A percentile compares a stretch with the other conserved stretches of the same genome.
phyloP scores from a whole-genome alignment of 2,329 filamentous ascomycete genomes.

The Botryotinia calthae region DNA sequence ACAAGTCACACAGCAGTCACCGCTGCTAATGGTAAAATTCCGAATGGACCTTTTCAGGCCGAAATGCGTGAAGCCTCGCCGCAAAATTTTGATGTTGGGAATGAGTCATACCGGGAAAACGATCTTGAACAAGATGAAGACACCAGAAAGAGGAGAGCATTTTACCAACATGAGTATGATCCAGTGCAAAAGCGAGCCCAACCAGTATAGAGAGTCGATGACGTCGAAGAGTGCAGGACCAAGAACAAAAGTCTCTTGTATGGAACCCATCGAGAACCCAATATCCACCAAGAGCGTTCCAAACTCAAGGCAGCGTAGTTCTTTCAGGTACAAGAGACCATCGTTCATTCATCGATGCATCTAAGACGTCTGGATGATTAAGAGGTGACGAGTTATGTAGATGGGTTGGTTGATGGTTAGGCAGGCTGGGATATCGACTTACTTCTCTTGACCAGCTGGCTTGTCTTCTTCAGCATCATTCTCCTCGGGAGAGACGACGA shows the following conservation, averaged over 20 bases:
- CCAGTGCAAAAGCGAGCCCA: neutral
- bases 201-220: neutral
- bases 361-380: neutral
- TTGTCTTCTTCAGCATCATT: neutral
- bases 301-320: constrained; percentile 3
- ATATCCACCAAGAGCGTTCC: constrained; percentile 6
- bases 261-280: neutral
- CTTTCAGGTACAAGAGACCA: neutral
- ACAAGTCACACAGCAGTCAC: neutral
- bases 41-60: neutral
- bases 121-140: neutral
- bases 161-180: neutral
- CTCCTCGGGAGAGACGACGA: neutral
- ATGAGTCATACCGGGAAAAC: neutral
- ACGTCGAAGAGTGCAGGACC: neutral
- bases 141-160: neutral
- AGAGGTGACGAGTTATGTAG: neutral
- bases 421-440: neutral
- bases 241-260: neutral
- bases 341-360: neutral
- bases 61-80: neutral
- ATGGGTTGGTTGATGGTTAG: neutral
- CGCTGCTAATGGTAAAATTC: neutral
- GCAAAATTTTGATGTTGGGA: neutral
- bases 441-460: neutral